These are phyloP conservation scores for Borovskyia barvae DNA, from an alignment of 208 protist species.

Conservation along the genomic window DNA sequence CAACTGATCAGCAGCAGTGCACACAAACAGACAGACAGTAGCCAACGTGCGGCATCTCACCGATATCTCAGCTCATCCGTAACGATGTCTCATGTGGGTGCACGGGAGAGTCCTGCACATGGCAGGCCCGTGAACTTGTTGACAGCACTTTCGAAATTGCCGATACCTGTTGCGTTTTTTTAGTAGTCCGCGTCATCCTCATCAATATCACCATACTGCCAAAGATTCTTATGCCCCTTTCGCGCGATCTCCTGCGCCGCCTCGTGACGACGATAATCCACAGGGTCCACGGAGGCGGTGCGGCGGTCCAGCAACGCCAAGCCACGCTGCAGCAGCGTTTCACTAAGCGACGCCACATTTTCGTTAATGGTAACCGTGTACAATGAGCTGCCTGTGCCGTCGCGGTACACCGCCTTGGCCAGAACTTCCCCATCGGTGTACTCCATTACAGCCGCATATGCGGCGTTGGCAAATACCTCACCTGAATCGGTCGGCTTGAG, in stretches of 20 bases:
- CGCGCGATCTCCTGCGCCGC: slow-evolving; percentile 78
- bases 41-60: too few relatives aligned
- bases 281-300: slow-evolving; percentile 34
- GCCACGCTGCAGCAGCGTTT: slow-evolving; percentile 80
- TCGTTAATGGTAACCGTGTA: slow-evolving; percentile 68
- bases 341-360: slow-evolving; percentile 65
- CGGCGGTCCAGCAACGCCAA: slow-evolving; percentile 70
- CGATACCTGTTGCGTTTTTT: not conserved
- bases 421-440: slow-evolving; percentile 73
- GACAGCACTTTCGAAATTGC: too few relatives aligned
- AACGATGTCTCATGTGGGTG: too few relatives aligned
- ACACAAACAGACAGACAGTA: too few relatives aligned
- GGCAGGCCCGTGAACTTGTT: too few relatives aligned
- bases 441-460: slow-evolving; percentile 58
- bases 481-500: slow-evolving; percentile 47
- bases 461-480: slow-evolving; percentile 36
- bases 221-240: slow-evolving; percentile 77
- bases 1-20: too few relatives aligned
- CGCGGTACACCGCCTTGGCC: slow-evolving; percentile 78
- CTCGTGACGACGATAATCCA: slow-evolving; percentile 59
- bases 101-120: too few relatives aligned
- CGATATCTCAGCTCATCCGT: too few relatives aligned
- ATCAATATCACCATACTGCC: slow-evolving; percentile 86
- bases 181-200: slow-evolving; percentile 53
- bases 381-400: slow-evolving; percentile 48